Base-by-base conservation (phyloP, 371 early-diverging fungal species). In the Mucor circinelloides region DNA sequence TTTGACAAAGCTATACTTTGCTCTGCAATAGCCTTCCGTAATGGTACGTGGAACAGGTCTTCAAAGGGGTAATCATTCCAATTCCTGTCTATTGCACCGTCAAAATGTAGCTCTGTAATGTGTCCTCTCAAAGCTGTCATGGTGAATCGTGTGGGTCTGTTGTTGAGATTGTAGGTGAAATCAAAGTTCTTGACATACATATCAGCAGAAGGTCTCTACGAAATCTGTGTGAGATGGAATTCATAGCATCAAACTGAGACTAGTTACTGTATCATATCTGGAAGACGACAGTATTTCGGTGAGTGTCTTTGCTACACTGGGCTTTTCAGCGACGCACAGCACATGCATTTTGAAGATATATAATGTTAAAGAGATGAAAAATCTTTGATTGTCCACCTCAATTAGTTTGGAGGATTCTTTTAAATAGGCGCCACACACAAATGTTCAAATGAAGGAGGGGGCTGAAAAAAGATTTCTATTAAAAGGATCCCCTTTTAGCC, bases 301-400 rank as follows among this genome's bases (percentile, higher is more conserved):
- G n/a, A 98, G 88, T n/a, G 93, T 83, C 77, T 94, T 97, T 17
- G 99, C 91, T 68, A 98, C 95, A 56, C 95, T 93, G 36, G 98
- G 98, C 81, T 99, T 99, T 76, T 99, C 99, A 62, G 99, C 99
- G 42, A 99, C 97, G 78, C 97, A 96, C 42, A 98, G 78, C 28
- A 93, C 81, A 68, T 79, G 83, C 90, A 90, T 91, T 32, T 32
- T 28, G 6, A 19, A 6, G 17, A 1, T n/a, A 23, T 4, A 31
- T 5, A 31, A 31, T 21, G 48, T 21, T 17, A 46, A 46, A 55
- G n/a, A 55, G 54, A 6, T 5, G n/a, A 55, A 55, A 55, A 55
- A 55, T 50, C 25, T 25, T 50, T 50, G 50, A 36, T 34, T 34
- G 25, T 23, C 25, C 17, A n/a, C 17, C 17, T 44, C 3, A 36